Percentiles rank a stretch among this genome's conserved stretches.
Evolutionary conservation across 225 moss, liverwort and hornwort genomes (phyloP).

Genomic region (Antitrichia curtipendula): DNA sequence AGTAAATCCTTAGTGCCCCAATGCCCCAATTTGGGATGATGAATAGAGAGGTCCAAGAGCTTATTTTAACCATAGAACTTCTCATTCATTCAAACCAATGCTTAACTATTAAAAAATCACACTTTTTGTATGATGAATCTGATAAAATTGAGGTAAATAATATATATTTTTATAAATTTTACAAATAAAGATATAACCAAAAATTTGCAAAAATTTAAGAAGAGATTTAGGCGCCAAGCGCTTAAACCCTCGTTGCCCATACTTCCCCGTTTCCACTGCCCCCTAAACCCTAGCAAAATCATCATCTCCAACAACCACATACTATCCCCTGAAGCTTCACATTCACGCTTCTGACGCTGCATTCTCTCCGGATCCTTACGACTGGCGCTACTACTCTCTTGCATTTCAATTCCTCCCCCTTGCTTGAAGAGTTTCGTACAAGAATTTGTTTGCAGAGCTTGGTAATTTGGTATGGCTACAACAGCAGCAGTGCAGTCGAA

Average conservation of each 20-base stretch:
- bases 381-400: not conserved
- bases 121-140: too few species aligned
- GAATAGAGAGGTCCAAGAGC: accelerated
- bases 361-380: not conserved
- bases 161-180: not conserved
- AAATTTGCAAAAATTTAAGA: not conserved
- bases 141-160: not conserved
- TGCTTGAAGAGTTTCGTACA: not conserved
- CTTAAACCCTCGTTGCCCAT: not conserved
- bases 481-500: conserved; percentile 11
- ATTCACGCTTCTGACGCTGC: not conserved
- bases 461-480: conserved; percentile 9
- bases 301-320: not conserved
- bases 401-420: not conserved
- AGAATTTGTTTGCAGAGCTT: not conserved
- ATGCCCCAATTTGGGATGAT: accelerated
- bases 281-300: not conserved
- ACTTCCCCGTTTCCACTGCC: not conserved
- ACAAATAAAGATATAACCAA: not conserved
- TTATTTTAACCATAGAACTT: not conserved
- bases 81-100: not conserved
- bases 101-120: not conserved
- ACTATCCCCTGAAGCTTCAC: not conserved
- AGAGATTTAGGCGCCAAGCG: not conserved
- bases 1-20: not conserved